Evolutionary conservation across 148 eudicot genomes (phyloP), one percentile per base, ranked within the genome.

Genomic region (Limonium bicolor): DNA sequence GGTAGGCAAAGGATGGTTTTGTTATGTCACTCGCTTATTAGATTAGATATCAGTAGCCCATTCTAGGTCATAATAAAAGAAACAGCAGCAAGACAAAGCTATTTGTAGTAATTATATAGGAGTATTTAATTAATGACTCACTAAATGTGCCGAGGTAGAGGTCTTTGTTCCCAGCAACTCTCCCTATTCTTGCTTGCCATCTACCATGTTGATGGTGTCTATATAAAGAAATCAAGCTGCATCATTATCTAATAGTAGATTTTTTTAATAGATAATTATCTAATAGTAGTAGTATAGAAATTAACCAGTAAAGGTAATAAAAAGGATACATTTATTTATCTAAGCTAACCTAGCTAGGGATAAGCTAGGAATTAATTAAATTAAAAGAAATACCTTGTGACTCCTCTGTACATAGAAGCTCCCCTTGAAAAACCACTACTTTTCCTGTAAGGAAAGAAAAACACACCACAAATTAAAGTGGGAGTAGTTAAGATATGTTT

Each of bases 141-240:
- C 96, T 80, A 54, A 80, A 88, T 59, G 96, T 88, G 54, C 96
- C 96, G 0, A 88, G 63, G 51, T 88, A 88, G 35, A 88, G 87
- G 56, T 88, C 96, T 41, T 87, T 87, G 72, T 87, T 87, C 24
- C 96, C 96, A 0, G 96, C 96, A 24, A 82, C 96, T 30, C 96
- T 70, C 27, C 96, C 96, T 20, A 88, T 88, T 53, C 96, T 65
- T 46, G 96, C 96, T 62, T 88, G 96, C 96, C 96, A 88, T 24
- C 96, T 67, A 39, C 96, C 96, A 53, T 88, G 96, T 48, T 88
- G 96, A 66, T 88, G 96, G 55, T 88, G 96, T 50, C 96, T 88
- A 78, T 53, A 61, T 20, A 22, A 47, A 22, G 3, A 61, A 55
- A 4, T 8, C 38, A 54, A 10, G 31, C 55, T 29, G 29, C n/a